Percentiles rank a stretch among this genome's conserved stretches.
These are phyloP conservation scores for Ceratobasidium sp. DNA, from an alignment of 1,284 basidiomycete genomes.

Conservation along the genomic window DNA sequence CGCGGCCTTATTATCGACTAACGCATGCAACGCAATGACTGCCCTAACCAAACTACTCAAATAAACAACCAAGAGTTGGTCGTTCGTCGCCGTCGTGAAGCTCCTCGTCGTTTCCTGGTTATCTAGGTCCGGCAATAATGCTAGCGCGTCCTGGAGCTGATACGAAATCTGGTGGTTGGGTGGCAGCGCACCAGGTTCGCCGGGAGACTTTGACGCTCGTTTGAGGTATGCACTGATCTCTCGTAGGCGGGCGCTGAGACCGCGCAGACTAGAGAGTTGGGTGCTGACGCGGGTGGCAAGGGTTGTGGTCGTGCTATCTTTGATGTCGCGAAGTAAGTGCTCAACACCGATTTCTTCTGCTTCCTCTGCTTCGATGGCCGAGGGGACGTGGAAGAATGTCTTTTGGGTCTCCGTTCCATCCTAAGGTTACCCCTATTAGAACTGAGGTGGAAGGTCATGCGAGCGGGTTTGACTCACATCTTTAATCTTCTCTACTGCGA, in stretches of 20 bases:
- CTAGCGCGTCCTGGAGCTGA: constrained; percentile 95
- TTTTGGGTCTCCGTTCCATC: constrained; percentile 72
- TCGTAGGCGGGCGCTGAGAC: constrained; percentile 87
- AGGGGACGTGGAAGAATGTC: constrained; percentile 74
- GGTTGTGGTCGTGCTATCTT: constrained; percentile 92
- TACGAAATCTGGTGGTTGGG: constrained; percentile 98
- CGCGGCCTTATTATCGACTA: constrained; percentile 88
- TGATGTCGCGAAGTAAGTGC: constrained; percentile 96
- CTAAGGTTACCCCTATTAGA: constrained; percentile 51
- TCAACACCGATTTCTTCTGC: constrained; percentile 99
- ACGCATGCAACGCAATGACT: constrained; percentile 93
- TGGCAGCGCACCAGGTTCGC: constrained; percentile 77
- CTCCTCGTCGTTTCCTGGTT: constrained; percentile 79
- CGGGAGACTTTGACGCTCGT: constrained; percentile 70
- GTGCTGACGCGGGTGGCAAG: constrained; percentile 93
- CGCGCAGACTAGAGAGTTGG: constrained; percentile 91
- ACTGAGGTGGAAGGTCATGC: neutral
- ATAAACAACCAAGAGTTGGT: constrained; percentile 94
- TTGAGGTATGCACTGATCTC: constrained; percentile 93
- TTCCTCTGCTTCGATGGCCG: constrained; percentile 93
- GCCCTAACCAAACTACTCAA: constrained; percentile 90
- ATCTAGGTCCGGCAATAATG: constrained; percentile 88
- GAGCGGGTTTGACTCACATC: constrained; percentile 73
- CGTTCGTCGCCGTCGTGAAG: constrained; percentile 93
- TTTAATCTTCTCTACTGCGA: constrained; percentile 99